A percentile compares a stretch with the other conserved stretches of the same genome.
phyloP scores from a whole-genome alignment of 345 rosid species.

The Eucalyptus microcorys region DNA sequence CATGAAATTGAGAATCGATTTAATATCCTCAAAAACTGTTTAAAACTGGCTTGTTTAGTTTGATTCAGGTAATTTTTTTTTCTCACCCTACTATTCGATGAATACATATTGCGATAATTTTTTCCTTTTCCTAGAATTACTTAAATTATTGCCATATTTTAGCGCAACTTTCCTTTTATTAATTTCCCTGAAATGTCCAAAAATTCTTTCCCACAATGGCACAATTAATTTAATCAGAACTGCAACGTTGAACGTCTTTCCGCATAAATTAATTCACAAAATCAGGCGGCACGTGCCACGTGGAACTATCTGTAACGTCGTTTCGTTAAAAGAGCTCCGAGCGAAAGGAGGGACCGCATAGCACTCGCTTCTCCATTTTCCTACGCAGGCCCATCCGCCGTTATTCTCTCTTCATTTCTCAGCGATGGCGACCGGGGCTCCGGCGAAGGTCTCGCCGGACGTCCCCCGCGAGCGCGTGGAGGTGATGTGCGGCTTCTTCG shows the following conservation, averaged over 20 bases:
- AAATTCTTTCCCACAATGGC: neutral
- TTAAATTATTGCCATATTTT: neutral
- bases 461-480: neutral
- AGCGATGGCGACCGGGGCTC: neutral
- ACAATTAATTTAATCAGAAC: neutral
- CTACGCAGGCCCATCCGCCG: neutral
- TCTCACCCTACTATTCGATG: no score
- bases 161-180: neutral
- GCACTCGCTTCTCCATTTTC: neutral
- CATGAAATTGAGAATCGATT: neutral
- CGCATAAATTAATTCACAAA: neutral
- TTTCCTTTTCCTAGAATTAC: neutral
- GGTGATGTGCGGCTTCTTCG: neutral
- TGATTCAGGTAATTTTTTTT: no score
- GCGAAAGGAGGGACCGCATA: neutral
- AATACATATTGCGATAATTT: neutral
- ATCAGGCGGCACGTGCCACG: neutral
- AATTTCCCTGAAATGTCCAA: neutral
- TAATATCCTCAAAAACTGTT: rapidly evolving
- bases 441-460: neutral
- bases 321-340: neutral
- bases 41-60: neutral
- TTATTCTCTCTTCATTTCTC: neutral
- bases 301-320: neutral
- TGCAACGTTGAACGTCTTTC: neutral